phyloP scores from a whole-genome alignment of 768 basidiomycete species.

The Daedaleopsis sinensis region DNA sequence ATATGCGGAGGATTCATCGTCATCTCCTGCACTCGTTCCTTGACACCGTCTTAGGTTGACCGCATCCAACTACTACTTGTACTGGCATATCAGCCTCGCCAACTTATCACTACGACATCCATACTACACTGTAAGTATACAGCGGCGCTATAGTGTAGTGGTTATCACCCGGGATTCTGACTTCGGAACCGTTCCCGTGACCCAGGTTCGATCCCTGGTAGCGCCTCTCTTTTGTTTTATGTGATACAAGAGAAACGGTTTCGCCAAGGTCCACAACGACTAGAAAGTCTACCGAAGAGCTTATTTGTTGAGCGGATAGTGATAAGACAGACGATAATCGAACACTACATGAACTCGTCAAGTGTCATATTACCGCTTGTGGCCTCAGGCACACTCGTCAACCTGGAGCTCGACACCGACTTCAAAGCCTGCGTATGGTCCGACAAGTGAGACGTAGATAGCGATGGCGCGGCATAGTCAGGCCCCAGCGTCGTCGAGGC shows the following conservation, averaged over 20 bases:
- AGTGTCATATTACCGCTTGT: constrained; percentile 33
- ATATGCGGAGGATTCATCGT: constrained; percentile 84
- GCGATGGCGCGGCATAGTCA: not conserved
- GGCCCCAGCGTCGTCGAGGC: constrained; percentile 16
- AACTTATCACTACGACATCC: too few species aligned
- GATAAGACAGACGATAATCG: not conserved
- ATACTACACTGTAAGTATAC: not conserved
- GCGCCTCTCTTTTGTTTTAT: too few species aligned
- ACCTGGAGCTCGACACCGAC: constrained; percentile 7
- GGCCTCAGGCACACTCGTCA: constrained; percentile 18
- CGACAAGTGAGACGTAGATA: not conserved
- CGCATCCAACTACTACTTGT: not conserved
- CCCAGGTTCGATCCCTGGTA: constrained; percentile 53
- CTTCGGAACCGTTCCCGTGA: constrained; percentile 35
- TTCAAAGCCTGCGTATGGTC: not conserved
- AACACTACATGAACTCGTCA: constrained; percentile 30
- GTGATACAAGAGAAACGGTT: too few species aligned
- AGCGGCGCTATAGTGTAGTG: constrained; percentile 42
- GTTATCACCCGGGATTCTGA: constrained; percentile 48
- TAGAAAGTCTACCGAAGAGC: too few species aligned
- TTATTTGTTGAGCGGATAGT: too few species aligned
- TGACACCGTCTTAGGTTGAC: not conserved
- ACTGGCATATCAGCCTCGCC: too few species aligned
- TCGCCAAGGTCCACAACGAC: too few species aligned
- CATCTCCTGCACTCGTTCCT: constrained; percentile 35